These are phyloP conservation scores for Entomortierella beljakovae DNA, from an alignment of 192 early-diverging fungal species.

Conservation along the genomic window DNA sequence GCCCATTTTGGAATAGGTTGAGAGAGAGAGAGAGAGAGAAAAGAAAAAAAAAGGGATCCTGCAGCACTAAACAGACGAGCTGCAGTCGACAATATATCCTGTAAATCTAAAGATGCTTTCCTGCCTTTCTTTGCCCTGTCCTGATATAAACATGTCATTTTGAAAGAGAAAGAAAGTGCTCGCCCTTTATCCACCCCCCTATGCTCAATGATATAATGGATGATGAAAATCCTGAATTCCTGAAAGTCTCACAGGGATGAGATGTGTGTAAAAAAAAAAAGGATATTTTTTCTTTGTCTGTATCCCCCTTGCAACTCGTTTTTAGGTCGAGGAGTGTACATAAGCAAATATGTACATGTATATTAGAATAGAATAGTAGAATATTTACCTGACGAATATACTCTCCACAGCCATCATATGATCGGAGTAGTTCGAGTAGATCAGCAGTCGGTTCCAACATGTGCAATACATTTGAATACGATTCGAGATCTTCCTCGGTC, in stretches of 20 bases:
- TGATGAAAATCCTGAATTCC: background rate
- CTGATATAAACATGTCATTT: background rate
- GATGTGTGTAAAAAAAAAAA: too few relatives aligned
- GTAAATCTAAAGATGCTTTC: background rate
- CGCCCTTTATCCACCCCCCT: too few relatives aligned
- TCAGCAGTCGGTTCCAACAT: conserved; percentile 64
- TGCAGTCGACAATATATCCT: background rate
- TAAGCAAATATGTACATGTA: background rate
- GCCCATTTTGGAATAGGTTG: background rate
- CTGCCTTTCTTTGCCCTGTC: background rate
- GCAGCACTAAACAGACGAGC: conserved; percentile 7
- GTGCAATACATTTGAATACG: conserved; percentile 67
- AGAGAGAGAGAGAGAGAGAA: background rate
- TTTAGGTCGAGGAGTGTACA: background rate
- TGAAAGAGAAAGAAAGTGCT: too few relatives aligned
- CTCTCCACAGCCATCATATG: conserved; percentile 77
- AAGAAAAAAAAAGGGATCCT: background rate
- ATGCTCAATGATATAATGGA: background rate
- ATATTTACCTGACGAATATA: conserved; percentile 70
- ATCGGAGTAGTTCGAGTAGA: conserved; percentile 65
- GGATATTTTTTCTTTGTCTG: background rate
- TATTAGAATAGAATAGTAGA: background rate
- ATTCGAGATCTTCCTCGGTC: conserved; percentile 70
- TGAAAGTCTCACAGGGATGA: background rate
- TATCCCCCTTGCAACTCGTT: too few relatives aligned